A percentile compares a stretch with the other conserved stretches of the same genome.
These are phyloP conservation scores for Colletotrichum chrysophilum DNA, from an alignment of 2,329 filamentous ascomycete species.

Conservation along the genomic window DNA sequence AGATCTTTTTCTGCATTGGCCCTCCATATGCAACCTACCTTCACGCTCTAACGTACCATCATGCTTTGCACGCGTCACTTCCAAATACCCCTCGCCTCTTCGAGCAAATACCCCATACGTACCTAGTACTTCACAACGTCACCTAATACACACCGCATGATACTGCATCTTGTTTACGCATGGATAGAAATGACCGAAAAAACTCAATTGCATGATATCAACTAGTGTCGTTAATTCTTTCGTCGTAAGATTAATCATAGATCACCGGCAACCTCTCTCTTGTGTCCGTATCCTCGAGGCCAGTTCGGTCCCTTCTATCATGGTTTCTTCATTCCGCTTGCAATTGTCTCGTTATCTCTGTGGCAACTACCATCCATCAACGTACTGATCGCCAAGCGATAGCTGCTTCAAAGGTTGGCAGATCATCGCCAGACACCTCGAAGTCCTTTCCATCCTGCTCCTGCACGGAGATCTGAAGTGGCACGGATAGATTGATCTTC, in stretches of 20 bases:
- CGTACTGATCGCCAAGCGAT: neutral
- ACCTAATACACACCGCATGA: neutral
- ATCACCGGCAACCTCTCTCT: neutral
- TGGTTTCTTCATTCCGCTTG: neutral
- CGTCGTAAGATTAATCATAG: neutral
- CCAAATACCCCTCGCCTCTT: neutral
- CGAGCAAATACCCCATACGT: neutral
- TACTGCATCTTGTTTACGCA: neutral
- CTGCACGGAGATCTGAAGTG: constrained; percentile 54
- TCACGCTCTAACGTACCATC: neutral
- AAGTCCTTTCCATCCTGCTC: constrained; percentile 35
- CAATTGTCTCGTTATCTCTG: neutral
- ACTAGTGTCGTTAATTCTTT: neutral
- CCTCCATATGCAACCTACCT: neutral
- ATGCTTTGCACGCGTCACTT: neutral
- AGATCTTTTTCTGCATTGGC: neutral
- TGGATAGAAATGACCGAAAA: neutral
- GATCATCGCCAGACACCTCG: neutral
- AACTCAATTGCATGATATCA: neutral
- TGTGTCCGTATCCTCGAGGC: neutral
- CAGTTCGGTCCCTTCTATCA: neutral
- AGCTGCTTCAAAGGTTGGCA: constrained; percentile 6
- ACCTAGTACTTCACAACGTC: neutral
- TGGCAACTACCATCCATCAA: neutral
- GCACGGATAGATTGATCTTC: constrained; percentile 51